Conservation (phyloP, 208 protist species). For the Acanthamoeba royreba region DNA sequence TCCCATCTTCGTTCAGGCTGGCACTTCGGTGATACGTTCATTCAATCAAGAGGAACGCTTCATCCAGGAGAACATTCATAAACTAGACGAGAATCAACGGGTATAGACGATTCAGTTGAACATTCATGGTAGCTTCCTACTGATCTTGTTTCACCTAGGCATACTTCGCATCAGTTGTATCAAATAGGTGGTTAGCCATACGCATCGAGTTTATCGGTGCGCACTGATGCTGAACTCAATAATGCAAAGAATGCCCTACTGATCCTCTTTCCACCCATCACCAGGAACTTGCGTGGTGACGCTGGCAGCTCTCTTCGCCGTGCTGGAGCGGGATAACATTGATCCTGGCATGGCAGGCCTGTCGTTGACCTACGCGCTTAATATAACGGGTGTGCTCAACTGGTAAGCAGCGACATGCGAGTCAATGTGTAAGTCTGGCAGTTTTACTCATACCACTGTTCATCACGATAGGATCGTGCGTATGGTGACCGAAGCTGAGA, state of each 20-base stretch:
- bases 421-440: too few species aligned
- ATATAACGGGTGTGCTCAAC: slow-evolving; percentile 76
- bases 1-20: not conserved
- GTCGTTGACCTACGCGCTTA: slow-evolving; percentile 76
- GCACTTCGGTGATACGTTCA: not conserved
- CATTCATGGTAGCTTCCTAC: too few species aligned
- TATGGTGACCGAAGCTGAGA: not conserved
- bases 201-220: slow-evolving; percentile 75
- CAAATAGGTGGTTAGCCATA: slow-evolving; percentile 84
- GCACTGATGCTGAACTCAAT: not conserved
- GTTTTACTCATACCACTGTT: too few species aligned
- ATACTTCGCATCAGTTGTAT: not conserved
- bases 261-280: too few species aligned
- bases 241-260: not conserved
- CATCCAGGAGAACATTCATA: slow-evolving; percentile 69
- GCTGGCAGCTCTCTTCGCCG: slow-evolving; percentile 65
- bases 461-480: not conserved
- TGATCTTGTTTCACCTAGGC: not conserved
- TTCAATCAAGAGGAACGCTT: slow-evolving; percentile 54
- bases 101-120: not conserved
- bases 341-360: slow-evolving; percentile 72
- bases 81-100: slow-evolving; percentile 75
- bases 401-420: slow-evolving; percentile 69
- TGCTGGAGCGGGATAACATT: slow-evolving; percentile 56
- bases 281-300: slow-evolving; percentile 84